Conservation (phyloP, 768 basidiomycete species). For the Mycena maculata region DNA sequence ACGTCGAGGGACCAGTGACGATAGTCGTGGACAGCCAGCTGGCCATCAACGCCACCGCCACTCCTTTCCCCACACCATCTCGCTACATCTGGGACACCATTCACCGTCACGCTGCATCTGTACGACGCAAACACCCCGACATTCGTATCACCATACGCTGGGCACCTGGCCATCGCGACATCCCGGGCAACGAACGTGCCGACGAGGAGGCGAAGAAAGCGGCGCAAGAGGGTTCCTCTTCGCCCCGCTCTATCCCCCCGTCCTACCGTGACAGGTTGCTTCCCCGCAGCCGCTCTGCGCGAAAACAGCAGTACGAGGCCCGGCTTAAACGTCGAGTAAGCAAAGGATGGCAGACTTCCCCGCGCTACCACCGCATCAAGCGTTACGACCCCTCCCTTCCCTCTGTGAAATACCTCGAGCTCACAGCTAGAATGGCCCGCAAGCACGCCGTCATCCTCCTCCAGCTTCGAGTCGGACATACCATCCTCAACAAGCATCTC, state of each 20-base stretch:
- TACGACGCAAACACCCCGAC: neutral
- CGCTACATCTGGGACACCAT: slow-evolving; percentile 9
- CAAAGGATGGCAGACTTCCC: slow-evolving; percentile 5
- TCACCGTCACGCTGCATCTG: neutral
- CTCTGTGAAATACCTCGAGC: too few species aligned
- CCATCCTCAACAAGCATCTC: slow-evolving; percentile 34
- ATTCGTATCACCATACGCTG: slow-evolving; percentile 26
- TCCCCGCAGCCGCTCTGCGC: slow-evolving; percentile 8
- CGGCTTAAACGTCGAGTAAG: neutral
- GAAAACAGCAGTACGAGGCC: neutral
- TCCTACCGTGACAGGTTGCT: slow-evolving; percentile 1
- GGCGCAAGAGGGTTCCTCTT: slow-evolving; percentile 16
- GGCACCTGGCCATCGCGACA: slow-evolving; percentile 35
- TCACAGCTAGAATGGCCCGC: neutral
- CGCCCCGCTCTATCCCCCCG: neutral
- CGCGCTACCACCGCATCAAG: neutral
- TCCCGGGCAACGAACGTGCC: slow-evolving; percentile 34
- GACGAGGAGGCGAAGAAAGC: slow-evolving; percentile 36
- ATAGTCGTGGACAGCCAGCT: neutral
- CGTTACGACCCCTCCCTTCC: too few species aligned
- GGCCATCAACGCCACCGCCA: neutral
- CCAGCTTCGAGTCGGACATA: slow-evolving; percentile 34
- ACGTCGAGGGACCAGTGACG: neutral
- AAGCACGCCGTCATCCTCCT: slow-evolving; percentile 26
- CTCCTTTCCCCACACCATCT: neutral